phyloP scores from a whole-genome alignment of 306 rosid species.

The Quercus rubra region DNA sequence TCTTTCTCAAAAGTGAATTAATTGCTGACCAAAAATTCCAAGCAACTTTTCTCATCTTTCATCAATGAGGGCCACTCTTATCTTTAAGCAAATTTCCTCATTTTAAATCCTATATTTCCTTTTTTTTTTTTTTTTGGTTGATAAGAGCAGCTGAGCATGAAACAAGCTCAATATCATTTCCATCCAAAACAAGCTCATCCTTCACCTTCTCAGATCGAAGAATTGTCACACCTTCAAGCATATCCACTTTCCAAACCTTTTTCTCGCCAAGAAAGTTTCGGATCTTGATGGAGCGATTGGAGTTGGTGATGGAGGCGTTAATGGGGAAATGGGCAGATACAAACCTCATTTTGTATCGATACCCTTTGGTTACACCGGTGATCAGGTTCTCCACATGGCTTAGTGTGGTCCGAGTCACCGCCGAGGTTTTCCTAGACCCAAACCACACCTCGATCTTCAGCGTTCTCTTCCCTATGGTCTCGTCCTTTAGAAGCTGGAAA shows the following conservation, averaged over 20 bases:
- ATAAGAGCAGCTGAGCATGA: conserved; percentile 72
- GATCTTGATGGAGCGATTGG: conserved; percentile 55
- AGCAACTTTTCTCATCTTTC: no score
- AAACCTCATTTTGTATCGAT: conserved; percentile 84
- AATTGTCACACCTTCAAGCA: conserved; percentile 67
- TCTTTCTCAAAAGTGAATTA: no score
- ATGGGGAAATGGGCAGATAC: conserved; percentile 86
- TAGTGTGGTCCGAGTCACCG: conserved; percentile 75
- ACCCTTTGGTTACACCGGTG: conserved; percentile 87
- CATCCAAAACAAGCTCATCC: conserved; percentile 72
- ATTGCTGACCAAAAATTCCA: no score
- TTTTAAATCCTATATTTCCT: no score
- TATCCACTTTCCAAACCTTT: conserved; percentile 77
- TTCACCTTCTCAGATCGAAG: conserved; percentile 75
- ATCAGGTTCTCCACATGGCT: conserved; percentile 75
- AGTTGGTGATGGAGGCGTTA: conserved; percentile 60
- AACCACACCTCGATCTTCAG: conserved; percentile 77
- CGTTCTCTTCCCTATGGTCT: conserved; percentile 43
- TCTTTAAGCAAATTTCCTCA: no score
- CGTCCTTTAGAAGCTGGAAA: conserved; percentile 34
- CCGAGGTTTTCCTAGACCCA: conserved; percentile 71
- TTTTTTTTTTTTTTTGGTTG: conserved; percentile 42
- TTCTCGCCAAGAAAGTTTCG: conserved; percentile 73
- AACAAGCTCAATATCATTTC: conserved; percentile 78
- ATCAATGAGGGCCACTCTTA: background rate